Evolutionary conservation across 2,329 filamentous ascomycete genomes (phyloP).

Genomic region (Fusarium sp.): DNA sequence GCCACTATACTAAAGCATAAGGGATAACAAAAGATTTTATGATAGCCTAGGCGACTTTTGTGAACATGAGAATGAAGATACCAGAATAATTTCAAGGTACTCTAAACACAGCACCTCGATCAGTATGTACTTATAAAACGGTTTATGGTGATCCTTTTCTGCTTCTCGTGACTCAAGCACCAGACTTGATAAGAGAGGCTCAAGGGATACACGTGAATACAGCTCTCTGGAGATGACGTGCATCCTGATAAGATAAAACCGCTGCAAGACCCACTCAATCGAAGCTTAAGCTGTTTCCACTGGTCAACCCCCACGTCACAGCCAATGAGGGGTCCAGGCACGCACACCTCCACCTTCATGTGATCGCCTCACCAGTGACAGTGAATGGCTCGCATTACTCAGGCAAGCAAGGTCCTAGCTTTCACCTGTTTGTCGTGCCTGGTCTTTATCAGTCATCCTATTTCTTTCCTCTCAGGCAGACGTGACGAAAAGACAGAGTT

Average conservation of each 20-base stretch:
- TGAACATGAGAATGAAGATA: conserved; percentile 22
- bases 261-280: background rate
- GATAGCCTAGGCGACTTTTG: background rate
- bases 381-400: conserved; percentile 18
- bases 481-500: conserved; percentile 1
- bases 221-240: conserved; percentile 33
- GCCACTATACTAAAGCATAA: too few relatives aligned
- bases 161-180: conserved; percentile 30
- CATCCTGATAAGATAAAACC: conserved; percentile 36
- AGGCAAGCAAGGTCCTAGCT: conserved; percentile 25
- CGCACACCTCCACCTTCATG: conserved; percentile 46
- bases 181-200: conserved; percentile 13
- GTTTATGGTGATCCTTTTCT: background rate
- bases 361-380: conserved; percentile 47
- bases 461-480: conserved; percentile 11
- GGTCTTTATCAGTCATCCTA: conserved; percentile 27
- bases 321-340: conserved; percentile 43
- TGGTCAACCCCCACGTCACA: conserved; percentile 10
- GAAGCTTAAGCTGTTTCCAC: background rate
- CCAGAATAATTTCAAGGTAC: conserved; percentile 3
- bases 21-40: too few relatives aligned
- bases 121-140: background rate
- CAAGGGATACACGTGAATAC: conserved; percentile 27
- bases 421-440: conserved; percentile 2
- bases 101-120: conserved; percentile 5